These are phyloP conservation scores for Fusarium marasasianum DNA, from an alignment of 2,329 filamentous ascomycete species.

Conservation along the genomic window DNA sequence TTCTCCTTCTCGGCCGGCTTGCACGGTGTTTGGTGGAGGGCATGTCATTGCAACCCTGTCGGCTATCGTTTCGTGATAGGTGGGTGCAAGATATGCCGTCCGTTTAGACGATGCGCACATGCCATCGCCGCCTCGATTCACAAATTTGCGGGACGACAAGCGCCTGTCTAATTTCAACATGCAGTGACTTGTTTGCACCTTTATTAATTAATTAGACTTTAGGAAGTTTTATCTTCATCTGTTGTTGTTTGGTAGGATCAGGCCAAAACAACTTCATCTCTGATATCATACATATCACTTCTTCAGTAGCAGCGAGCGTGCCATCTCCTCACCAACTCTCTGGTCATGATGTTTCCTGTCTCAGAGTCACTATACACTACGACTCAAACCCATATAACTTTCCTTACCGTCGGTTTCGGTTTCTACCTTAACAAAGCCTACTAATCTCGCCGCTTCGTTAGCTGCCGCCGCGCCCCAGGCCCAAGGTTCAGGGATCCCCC, in stretches of 20 bases:
- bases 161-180: conserved; percentile 33
- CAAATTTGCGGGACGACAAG: conserved; percentile 29
- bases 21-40: conserved; percentile 28
- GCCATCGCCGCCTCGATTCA: conserved; percentile 29
- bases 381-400: neutral
- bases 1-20: conserved; percentile 8
- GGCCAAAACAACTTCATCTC: neutral
- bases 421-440: conserved; percentile 15
- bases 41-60: conserved; percentile 30
- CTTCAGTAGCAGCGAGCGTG: neutral
- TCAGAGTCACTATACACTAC: neutral
- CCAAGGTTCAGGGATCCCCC: conserved; percentile 48
- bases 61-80: conserved; percentile 38
- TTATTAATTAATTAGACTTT: conserved; percentile 13
- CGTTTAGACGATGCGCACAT: conserved; percentile 30
- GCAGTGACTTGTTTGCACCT: conserved; percentile 21
- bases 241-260: neutral
- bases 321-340: neutral
- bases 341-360: neutral
- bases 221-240: conserved; percentile 1
- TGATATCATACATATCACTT: neutral
- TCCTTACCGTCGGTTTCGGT: conserved; percentile 24
- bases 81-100: conserved; percentile 45
- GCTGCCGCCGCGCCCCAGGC: conserved; percentile 35
- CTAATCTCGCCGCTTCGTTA: conserved; percentile 38